Evolutionary conservation across 129 eudicot genomes (phyloP).

Genomic region (Ambrosia trifida): DNA sequence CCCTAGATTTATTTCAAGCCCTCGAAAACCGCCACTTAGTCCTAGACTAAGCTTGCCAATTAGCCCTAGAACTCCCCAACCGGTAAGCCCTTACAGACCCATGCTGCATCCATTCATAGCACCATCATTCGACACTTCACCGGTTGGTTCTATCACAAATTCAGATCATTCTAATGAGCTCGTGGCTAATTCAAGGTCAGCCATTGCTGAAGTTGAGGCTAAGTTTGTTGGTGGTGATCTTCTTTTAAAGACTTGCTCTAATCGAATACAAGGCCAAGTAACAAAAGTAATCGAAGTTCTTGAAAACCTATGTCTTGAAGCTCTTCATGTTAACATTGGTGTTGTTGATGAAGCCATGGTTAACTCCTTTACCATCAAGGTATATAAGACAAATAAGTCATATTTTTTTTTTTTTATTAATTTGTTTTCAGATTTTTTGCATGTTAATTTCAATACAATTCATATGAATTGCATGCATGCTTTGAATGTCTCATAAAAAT

Average conservation of each 20-base stretch:
- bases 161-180: constrained; percentile 57
- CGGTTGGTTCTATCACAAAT: constrained; percentile 39
- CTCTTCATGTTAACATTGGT: constrained; percentile 60
- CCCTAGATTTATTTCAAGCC: constrained; percentile 66
- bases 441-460: not conserved
- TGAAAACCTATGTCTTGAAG: constrained; percentile 77
- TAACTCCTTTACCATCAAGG: constrained; percentile 88
- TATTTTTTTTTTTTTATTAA: too few species aligned
- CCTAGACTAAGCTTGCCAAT: constrained; percentile 67
- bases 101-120: constrained; percentile 28
- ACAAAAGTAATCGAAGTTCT: constrained; percentile 54
- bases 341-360: constrained; percentile 68
- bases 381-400: constrained; percentile 18
- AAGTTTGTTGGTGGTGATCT: constrained; percentile 75
- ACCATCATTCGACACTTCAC: constrained; percentile 28
- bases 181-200: constrained; percentile 64
- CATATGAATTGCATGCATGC: constrained; percentile 23
- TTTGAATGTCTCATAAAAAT: constrained; percentile 5
- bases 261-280: constrained; percentile 63
- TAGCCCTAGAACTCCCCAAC: constrained; percentile 86
- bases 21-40: constrained; percentile 66
- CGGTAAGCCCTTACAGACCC: constrained; percentile 53
- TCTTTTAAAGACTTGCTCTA: constrained; percentile 60
- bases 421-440: not conserved
- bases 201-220: constrained; percentile 84